Percentiles rank a stretch among this genome's conserved stretches.
These are phyloP conservation scores for Suhomyces sp. DNA, from an alignment of 805 yeast genomes.

Conservation along the genomic window DNA sequence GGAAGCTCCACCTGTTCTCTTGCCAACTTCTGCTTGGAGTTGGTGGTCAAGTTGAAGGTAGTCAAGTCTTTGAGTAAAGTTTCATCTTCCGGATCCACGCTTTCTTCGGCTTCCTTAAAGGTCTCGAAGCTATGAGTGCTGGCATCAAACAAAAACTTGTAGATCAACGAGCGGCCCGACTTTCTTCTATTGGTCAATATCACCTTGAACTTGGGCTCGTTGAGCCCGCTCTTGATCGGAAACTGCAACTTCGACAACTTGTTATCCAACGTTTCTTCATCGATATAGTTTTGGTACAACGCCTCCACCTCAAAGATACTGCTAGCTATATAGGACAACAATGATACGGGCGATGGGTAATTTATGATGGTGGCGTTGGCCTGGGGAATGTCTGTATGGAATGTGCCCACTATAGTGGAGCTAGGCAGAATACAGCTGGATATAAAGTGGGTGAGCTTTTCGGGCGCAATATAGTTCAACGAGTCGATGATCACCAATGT, in stretches of 20 bases:
- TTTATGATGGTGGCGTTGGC: constrained; percentile 38
- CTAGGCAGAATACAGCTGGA: constrained; percentile 41
- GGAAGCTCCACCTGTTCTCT: constrained; percentile 87
- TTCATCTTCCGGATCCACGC: constrained; percentile 42
- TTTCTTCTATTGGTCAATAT: constrained; percentile 68
- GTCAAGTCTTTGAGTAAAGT: constrained; percentile 68
- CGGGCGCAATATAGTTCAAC: constrained; percentile 53
- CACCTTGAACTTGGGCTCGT: constrained; percentile 45
- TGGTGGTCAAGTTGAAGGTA: constrained; percentile 81
- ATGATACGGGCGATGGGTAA: constrained; percentile 51
- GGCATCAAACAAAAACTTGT: constrained; percentile 53
- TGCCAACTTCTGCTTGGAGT: constrained; percentile 70
- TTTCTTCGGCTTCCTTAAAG: constrained; percentile 14
- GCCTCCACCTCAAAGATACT: constrained; percentile 65
- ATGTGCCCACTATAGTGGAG: constrained; percentile 32
- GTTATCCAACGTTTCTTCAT: constrained; percentile 48
- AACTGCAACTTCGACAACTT: constrained; percentile 40
- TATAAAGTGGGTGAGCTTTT: constrained; percentile 48
- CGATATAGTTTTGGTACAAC: constrained; percentile 17
- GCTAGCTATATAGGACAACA: constrained; percentile 71
- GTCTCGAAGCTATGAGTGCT: constrained; percentile 40
- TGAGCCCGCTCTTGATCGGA: constrained; percentile 45
- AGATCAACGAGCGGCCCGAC: constrained; percentile 74
- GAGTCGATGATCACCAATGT: constrained; percentile 63
- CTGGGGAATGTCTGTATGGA: constrained; percentile 35